These are phyloP conservation scores for Camillea tinctor DNA, from an alignment of 2,329 filamentous ascomycete genomes.

Conservation along the genomic window DNA sequence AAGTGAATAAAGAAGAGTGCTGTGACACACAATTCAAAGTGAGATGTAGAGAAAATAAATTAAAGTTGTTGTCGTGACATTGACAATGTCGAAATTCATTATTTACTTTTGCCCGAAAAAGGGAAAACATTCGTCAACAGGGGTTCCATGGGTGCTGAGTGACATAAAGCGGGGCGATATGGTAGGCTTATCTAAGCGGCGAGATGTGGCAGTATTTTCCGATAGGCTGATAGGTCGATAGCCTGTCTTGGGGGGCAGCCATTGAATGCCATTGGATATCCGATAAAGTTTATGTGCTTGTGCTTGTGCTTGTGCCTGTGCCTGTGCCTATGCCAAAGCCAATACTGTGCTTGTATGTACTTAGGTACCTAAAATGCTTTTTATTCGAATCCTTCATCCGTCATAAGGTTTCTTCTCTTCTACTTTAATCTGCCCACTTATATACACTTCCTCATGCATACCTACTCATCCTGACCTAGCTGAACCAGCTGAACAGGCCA, in stretches of 20 bases:
- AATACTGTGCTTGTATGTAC: no score
- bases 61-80: background rate
- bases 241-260: no score
- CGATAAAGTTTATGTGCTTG: background rate
- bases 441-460: no score
- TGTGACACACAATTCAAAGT: background rate
- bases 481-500: background rate
- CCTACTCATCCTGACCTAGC: background rate
- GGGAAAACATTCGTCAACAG: conserved; percentile 17
- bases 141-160: conserved; percentile 2
- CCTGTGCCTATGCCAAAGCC: background rate
- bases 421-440: no score
- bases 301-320: background rate
- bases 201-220: background rate
- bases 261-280: background rate
- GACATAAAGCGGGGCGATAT: background rate
- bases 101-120: conserved; percentile 41
- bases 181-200: background rate
- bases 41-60: background rate
- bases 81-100: conserved; percentile 20
- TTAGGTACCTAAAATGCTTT: no score
- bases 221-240: background rate
- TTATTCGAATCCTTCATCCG: background rate
- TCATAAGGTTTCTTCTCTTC: no score
- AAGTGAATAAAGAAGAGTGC: background rate